Evolutionary conservation across 73 alveolate species (phyloP).

Genomic region (Stentor coeruleus): DNA sequence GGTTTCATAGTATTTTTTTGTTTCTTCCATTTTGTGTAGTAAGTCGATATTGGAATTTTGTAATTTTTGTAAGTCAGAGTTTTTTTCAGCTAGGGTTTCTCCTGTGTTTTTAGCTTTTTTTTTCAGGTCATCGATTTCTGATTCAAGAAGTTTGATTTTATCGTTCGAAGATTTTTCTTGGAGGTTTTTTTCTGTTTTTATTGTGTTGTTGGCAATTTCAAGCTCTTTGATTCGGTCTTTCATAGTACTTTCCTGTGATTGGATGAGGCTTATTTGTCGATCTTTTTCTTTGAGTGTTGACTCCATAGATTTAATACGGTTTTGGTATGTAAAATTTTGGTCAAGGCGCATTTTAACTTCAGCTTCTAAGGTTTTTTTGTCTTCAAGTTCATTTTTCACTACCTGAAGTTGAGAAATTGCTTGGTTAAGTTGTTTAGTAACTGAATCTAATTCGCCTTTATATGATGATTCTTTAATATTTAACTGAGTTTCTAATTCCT

Average conservation of each 20-base stretch:
- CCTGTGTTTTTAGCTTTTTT: background rate
- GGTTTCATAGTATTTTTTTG: background rate
- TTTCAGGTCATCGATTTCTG: background rate
- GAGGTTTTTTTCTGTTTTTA: background rate
- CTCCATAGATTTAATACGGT: background rate
- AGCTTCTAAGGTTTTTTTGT: background rate
- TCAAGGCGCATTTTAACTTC: slow-evolving; percentile 14
- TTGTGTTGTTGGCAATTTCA: background rate
- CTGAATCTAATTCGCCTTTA: background rate
- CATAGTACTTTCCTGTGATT: slow-evolving; percentile 11
- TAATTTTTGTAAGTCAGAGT: background rate
- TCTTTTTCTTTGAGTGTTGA: background rate
- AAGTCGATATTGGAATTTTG: no score
- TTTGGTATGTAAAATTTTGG: background rate
- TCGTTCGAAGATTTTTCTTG: background rate
- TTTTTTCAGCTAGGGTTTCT: background rate
- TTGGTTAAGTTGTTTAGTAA: background rate
- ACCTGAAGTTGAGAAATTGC: background rate
- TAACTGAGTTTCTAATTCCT: background rate
- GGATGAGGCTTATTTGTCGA: background rate
- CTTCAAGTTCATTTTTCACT: background rate
- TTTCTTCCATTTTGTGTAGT: background rate
- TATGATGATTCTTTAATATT: background rate
- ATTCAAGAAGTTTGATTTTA: background rate
- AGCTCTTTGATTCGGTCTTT: background rate